Base-by-base conservation (phyloP, 2,329 filamentous ascomycete species). In the Fusarium brachygibbosum region DNA sequence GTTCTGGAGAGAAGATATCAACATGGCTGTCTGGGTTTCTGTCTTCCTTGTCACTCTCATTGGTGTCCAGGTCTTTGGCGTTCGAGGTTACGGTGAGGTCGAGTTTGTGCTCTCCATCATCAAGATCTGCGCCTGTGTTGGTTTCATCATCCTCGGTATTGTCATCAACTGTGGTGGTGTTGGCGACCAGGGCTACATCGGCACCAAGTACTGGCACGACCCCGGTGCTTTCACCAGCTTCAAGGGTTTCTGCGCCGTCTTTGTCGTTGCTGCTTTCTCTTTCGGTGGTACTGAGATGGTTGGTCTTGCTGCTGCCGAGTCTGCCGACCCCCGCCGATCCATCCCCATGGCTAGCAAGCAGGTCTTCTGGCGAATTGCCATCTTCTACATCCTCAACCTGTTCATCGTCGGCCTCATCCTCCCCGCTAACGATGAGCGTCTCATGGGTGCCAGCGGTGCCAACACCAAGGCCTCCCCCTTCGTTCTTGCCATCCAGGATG, bases 291-390 rank as follows among this genome's bases (percentile, higher is more conserved):
- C 91, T 3, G 91, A 94, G 77, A 84, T 93, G 21, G 90, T 93
- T 40, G 92, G 91, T 62, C 86, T 94, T 19, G 91, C 91, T 5
- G 91, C 92, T 5, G 92, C 91, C 37, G 92, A 94, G 78, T 92
- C 91, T 3, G 88, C 86, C 28, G 92, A 93, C 75, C 92, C 92
- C 6, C 87, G 91, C 60, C 92, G 94, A 76, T 92, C 91, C 3
- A 86, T 98, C 2, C 94, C 94, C 0, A 93, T 89, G 3, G 94
- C 94, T 25, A 90, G 95, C 76, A 97, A 97, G 82, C 94, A 97
- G 78, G 93, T 97, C 21, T 97, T 97, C 79, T 98, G 94, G 94
- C 91, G 94, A 76, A 97, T 97, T 76, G 88, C 90, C 11, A 85
- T 97, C 63, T 98, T 98, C 83, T 98, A 97, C 82, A 85, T 98